A percentile compares a stretch with the other conserved stretches of the same genome.
phyloP scores from a whole-genome alignment of 768 basidiomycete genomes.

The Lactarius vividus region DNA sequence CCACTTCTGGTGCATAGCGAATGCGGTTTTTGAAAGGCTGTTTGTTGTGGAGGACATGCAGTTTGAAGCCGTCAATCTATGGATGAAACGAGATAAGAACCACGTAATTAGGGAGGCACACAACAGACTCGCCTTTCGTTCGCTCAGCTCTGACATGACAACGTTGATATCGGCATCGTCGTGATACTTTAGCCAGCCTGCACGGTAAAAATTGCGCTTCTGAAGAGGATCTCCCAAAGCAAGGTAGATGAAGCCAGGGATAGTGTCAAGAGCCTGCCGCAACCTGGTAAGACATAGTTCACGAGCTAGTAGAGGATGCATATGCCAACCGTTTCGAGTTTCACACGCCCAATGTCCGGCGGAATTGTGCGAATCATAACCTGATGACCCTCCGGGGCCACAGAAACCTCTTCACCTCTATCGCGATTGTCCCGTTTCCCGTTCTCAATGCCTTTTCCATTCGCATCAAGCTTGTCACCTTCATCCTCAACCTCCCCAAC shows the following conservation, averaged over 20 bases:
- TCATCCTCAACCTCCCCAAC: constrained; percentile 73
- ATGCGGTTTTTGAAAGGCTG: constrained; percentile 76
- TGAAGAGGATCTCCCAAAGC: constrained; percentile 90
- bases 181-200: constrained; percentile 87
- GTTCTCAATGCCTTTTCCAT: constrained; percentile 51
- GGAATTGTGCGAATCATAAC: constrained; percentile 95
- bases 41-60: constrained; percentile 81
- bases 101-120: background rate
- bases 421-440: constrained; percentile 54
- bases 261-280: constrained; percentile 65
- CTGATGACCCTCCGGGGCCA: constrained; percentile 74
- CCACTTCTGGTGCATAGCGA: constrained; percentile 78
- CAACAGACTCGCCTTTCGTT: constrained; percentile 65
- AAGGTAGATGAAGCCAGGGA: constrained; percentile 83
- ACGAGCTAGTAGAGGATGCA: constrained; percentile 20
- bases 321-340: constrained; percentile 77
- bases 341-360: constrained; percentile 85
- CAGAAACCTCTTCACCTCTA: constrained; percentile 56
- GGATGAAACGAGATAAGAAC: constrained; percentile 10
- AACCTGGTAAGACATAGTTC: constrained; percentile 18
- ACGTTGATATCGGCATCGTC: constrained; percentile 80
- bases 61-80: constrained; percentile 92
- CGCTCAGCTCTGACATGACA: constrained; percentile 71
- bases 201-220: constrained; percentile 91
- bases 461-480: constrained; percentile 56